Percentiles rank a stretch among this genome's conserved stretches.
Conservation (phyloP, 2,329 filamentous ascomycete genomes). For the Geosmithia morbida region DNA sequence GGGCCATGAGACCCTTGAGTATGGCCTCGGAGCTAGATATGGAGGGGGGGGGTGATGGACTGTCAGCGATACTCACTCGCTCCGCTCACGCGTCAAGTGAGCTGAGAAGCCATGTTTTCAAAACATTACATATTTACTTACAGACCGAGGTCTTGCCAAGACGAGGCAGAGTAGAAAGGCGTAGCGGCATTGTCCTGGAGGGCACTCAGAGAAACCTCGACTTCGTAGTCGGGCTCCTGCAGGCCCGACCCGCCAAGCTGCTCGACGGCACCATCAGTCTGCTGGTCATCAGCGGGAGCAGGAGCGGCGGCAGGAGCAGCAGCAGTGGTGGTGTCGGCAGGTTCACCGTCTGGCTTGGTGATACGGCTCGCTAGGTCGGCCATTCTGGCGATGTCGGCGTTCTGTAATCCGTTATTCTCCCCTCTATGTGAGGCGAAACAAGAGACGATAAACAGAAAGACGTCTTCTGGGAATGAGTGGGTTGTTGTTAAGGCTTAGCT, state of each 20-base stretch:
- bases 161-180: constrained; percentile 71
- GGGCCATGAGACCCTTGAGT: constrained; percentile 59
- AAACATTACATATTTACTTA: constrained; percentile 25
- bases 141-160: constrained; percentile 78
- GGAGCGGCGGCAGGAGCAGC: constrained; percentile 9
- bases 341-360: constrained; percentile 24
- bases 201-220: constrained; percentile 85
- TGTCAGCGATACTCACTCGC: not conserved
- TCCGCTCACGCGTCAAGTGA: not conserved
- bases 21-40: constrained; percentile 33
- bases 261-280: constrained; percentile 21
- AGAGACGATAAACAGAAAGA: not conserved
- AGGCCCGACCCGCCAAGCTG: constrained; percentile 34
- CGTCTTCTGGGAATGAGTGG: not conserved
- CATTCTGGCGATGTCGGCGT: constrained; percentile 15
- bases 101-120: not conserved
- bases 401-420: no score
- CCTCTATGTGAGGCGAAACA: not conserved
- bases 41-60: not conserved
- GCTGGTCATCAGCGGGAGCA: constrained; percentile 12
- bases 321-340: constrained; percentile 7
- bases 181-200: constrained; percentile 76
- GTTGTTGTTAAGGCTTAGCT: not conserved
- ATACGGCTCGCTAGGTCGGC: constrained; percentile 37
- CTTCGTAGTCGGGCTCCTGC: constrained; percentile 66